Conservation (phyloP, 805 yeast genomes). For the Clavispora fructus region DNA sequence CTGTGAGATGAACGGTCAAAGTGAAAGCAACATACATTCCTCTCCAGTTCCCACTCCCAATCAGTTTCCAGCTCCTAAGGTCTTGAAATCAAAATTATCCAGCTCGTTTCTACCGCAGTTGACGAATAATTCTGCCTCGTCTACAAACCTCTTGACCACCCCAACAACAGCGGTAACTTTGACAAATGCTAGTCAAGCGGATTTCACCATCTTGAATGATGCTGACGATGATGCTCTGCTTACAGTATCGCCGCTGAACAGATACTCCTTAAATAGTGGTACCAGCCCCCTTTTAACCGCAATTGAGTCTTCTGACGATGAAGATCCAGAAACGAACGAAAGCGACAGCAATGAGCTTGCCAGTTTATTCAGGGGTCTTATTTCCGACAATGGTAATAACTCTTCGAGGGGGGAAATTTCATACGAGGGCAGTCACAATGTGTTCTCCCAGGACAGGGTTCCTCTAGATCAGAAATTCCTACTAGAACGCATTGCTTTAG, state of each 20-base stretch:
- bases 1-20: background rate
- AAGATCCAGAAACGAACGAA: background rate
- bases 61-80: background rate
- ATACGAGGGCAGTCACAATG: slow-evolving; percentile 1
- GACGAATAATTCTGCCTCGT: background rate
- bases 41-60: background rate
- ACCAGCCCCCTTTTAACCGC: background rate
- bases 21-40: background rate
- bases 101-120: background rate
- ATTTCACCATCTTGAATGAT: background rate
- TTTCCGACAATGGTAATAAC: background rate
- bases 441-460: slow-evolving; percentile 7
- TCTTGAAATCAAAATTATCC: background rate
- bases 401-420: background rate
- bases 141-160: background rate
- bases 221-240: background rate
- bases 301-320: background rate
- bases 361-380: background rate
- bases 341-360: background rate
- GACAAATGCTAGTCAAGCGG: background rate
- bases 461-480: slow-evolving; percentile 7
- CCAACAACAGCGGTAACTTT: background rate
- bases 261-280: background rate
- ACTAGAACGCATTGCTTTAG: slow-evolving; percentile 7
- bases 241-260: background rate